A percentile compares a stretch with the other conserved stretches of the same genome.
Conservation (phyloP, 2,329 filamentous ascomycete genomes). For the Paramyrothecium roridum region DNA sequence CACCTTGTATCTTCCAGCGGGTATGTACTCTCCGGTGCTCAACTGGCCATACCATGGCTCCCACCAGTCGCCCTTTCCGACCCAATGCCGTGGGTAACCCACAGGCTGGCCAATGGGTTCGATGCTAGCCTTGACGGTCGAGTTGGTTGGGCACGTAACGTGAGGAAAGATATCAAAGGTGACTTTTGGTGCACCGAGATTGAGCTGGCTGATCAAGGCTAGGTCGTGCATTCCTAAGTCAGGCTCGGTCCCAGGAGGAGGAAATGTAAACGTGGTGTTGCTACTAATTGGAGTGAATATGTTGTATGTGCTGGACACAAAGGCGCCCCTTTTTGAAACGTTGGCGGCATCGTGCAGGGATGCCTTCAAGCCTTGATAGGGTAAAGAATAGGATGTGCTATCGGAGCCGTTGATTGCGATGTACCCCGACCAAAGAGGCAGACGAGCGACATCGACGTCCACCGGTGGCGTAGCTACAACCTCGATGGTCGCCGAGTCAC, state of each 20-base stretch:
- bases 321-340: neutral
- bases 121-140: conserved; percentile 12
- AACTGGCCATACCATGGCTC: conserved; percentile 38
- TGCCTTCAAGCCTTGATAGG: neutral
- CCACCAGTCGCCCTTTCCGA: conserved; percentile 9
- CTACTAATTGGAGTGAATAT: neutral
- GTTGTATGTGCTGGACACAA: neutral
- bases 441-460: conserved; percentile 17
- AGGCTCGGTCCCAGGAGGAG: neutral
- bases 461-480: conserved; percentile 2
- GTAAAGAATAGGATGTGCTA: neutral
- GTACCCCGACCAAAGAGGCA: conserved; percentile 32
- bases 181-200: neutral
- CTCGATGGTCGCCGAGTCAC: neutral
- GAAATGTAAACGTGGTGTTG: neutral
- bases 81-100: conserved; percentile 27
- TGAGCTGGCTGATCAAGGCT: neutral
- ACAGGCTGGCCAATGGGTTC: conserved; percentile 29
- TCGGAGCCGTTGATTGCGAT: conserved; percentile 21
- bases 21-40: conserved; percentile 34
- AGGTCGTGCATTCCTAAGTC: neutral
- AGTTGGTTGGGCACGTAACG: neutral
- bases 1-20: conserved; percentile 33
- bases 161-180: neutral
- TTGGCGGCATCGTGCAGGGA: neutral